Evolutionary conservation across 169 alveolate genomes (phyloP).

Genomic region (Cyclospora cayetanensis): DNA sequence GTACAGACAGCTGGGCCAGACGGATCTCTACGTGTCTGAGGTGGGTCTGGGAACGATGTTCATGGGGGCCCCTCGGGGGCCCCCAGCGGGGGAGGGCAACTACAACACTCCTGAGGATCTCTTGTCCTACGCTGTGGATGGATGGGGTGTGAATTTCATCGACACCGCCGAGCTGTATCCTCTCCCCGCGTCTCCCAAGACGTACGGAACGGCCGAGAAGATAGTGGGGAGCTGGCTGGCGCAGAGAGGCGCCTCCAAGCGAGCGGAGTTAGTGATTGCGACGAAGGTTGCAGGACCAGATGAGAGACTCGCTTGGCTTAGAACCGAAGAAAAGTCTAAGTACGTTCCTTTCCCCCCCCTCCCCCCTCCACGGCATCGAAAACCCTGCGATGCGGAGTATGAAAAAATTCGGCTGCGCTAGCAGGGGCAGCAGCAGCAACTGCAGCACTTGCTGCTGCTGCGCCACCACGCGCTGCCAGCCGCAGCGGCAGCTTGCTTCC

Average conservation of each 20-base stretch:
- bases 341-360: too few relatives aligned
- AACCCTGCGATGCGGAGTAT: too few relatives aligned
- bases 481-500: too few relatives aligned
- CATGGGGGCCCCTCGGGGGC: conserved; percentile 81
- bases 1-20: conserved; percentile 73
- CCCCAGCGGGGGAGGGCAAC: conserved; percentile 43
- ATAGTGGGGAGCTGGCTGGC: conserved; percentile 58
- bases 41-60: conserved; percentile 91
- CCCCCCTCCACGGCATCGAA: too few relatives aligned
- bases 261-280: conserved; percentile 80
- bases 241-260: conserved; percentile 10
- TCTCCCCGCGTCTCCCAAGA: conserved; percentile 80
- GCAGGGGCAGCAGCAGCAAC: conserved; percentile 7
- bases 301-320: conserved; percentile 75
- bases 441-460: background rate
- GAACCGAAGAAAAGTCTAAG: too few relatives aligned
- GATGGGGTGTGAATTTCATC: conserved; percentile 81
- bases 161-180: conserved; percentile 91
- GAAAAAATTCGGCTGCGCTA: background rate
- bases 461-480: too few relatives aligned
- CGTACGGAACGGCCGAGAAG: conserved; percentile 81
- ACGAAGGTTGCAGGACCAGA: conserved; percentile 83
- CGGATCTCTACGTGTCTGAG: conserved; percentile 83
- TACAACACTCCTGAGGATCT: conserved; percentile 71
- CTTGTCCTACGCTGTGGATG: conserved; percentile 84